These are phyloP conservation scores for Plasmopara halstedii DNA, from an alignment of 352 stramenopile species.

Conservation along the genomic window DNA sequence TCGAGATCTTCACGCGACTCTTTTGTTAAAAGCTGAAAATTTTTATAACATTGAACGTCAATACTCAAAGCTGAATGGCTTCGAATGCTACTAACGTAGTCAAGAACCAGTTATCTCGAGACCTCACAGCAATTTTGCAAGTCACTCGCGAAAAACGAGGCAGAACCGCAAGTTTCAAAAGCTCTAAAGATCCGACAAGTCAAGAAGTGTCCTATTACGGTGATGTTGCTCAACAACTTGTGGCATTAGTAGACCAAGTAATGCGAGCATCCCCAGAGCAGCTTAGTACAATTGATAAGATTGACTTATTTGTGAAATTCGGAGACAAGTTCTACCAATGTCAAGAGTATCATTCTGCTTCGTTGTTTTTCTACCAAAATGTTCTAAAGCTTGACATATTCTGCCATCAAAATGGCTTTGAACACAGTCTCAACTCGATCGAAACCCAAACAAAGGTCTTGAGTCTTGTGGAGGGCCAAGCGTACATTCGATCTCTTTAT, in stretches of 20 bases:
- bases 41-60: not conserved
- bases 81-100: constrained; percentile 20
- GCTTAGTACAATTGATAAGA: constrained; percentile 28
- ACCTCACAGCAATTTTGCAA: constrained; percentile 33
- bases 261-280: constrained; percentile 22
- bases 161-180: constrained; percentile 3
- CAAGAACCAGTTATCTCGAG: constrained; percentile 43
- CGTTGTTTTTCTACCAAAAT: constrained; percentile 40
- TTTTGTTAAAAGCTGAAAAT: not conserved
- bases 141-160: constrained; percentile 28
- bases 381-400: constrained; percentile 20
- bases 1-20: constrained; percentile 5
- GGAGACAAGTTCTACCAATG: constrained; percentile 41
- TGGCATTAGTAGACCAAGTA: constrained; percentile 26
- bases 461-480: constrained; percentile 12
- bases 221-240: constrained; percentile 30
- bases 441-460: not conserved
- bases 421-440: constrained; percentile 7
- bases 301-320: constrained; percentile 31
- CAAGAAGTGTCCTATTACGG: constrained; percentile 40
- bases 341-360: constrained; percentile 41
- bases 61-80: constrained; percentile 4
- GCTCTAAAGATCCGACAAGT: constrained; percentile 1
- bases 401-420: not conserved
- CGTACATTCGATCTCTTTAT: constrained; percentile 38